A percentile compares a stretch with the other conserved stretches of the same genome.
These are phyloP conservation scores for Seminavis robusta DNA, from an alignment of 108 stramenopile genomes.

Conservation along the genomic window DNA sequence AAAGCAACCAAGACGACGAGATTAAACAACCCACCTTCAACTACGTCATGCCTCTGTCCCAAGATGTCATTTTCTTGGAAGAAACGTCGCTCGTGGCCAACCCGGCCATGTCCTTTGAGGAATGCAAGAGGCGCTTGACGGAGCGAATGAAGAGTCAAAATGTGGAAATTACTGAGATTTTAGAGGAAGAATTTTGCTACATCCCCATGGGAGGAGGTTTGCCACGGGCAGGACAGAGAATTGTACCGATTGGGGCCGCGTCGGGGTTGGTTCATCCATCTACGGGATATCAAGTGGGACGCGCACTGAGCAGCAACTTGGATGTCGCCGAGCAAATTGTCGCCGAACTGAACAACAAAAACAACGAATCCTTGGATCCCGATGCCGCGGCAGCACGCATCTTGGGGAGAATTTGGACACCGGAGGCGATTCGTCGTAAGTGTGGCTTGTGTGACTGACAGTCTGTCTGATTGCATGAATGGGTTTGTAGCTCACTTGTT, in stretches of 20 bases:
- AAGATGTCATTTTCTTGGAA: constrained; percentile 11
- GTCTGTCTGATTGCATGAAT: constrained; percentile 9
- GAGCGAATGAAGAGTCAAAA: background rate
- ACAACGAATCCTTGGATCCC: too few species aligned
- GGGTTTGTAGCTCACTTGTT: too few species aligned
- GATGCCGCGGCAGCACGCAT: background rate
- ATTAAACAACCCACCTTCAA: constrained; percentile 14
- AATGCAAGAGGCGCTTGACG: constrained; percentile 4
- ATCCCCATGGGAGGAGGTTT: constrained; percentile 20
- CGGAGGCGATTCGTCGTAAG: background rate
- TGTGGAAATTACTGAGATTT: constrained; percentile 5
- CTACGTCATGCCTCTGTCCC: constrained; percentile 15
- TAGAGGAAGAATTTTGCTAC: constrained; percentile 10
- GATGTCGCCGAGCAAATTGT: background rate
- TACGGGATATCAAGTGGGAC: constrained; percentile 15
- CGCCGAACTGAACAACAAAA: too few species aligned
- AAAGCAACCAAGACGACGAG: too few species aligned
- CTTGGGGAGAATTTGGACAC: too few species aligned
- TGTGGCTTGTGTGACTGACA: constrained; percentile 5
- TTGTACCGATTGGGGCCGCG: constrained; percentile 8
- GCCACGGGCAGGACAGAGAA: constrained; percentile 6
- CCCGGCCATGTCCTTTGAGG: background rate
- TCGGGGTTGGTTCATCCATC: constrained; percentile 11
- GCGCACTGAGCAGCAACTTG: constrained; percentile 15
- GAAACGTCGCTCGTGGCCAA: constrained; percentile 8